These are phyloP conservation scores for Ophiostoma sp. DNA, from an alignment of 2,329 filamentous ascomycete genomes.

Conservation along the genomic window DNA sequence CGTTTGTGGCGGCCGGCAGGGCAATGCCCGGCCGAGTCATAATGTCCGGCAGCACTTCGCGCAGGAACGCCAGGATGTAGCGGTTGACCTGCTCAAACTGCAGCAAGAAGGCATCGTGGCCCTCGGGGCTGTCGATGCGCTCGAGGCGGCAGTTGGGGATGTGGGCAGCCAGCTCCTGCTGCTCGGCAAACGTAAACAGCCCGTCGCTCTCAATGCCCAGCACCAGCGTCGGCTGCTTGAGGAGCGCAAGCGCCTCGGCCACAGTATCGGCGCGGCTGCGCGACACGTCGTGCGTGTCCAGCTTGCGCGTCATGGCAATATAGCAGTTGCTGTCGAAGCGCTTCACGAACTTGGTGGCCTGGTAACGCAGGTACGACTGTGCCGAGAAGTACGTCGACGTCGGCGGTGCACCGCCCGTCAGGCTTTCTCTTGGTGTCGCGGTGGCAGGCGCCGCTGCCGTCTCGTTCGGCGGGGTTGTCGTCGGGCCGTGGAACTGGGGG, in stretches of 20 bases:
- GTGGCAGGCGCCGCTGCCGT: constrained; percentile 38
- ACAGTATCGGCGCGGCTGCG: constrained; percentile 65
- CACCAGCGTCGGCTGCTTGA: constrained; percentile 84
- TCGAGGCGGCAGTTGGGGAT: constrained; percentile 73
- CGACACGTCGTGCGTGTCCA: constrained; percentile 94
- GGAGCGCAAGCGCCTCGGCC: constrained; percentile 68
- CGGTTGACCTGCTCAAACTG: constrained; percentile 97
- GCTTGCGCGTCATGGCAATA: constrained; percentile 95
- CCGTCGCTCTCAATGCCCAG: constrained; percentile 94
- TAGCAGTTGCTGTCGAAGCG: constrained; percentile 98
- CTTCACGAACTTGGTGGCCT: constrained; percentile 92
- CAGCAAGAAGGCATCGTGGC: constrained; percentile 91
- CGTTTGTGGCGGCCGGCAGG: neutral
- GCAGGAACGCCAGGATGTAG: constrained; percentile 78
- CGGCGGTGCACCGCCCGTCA: constrained; percentile 51
- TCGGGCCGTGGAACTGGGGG: constrained; percentile 28
- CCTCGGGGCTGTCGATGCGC: constrained; percentile 88
- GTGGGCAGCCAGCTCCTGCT: constrained; percentile 79
- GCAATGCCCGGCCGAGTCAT: constrained; percentile 52
- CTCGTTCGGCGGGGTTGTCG: neutral
- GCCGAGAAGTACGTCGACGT: constrained; percentile 88
- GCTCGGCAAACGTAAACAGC: constrained; percentile 94
- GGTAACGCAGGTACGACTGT: constrained; percentile 94
- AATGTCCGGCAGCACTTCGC: constrained; percentile 77
- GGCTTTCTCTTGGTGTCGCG: constrained; percentile 36